Base-by-base conservation (phyloP, 2,329 filamentous ascomycete species). In the Orbilia quercus region DNA sequence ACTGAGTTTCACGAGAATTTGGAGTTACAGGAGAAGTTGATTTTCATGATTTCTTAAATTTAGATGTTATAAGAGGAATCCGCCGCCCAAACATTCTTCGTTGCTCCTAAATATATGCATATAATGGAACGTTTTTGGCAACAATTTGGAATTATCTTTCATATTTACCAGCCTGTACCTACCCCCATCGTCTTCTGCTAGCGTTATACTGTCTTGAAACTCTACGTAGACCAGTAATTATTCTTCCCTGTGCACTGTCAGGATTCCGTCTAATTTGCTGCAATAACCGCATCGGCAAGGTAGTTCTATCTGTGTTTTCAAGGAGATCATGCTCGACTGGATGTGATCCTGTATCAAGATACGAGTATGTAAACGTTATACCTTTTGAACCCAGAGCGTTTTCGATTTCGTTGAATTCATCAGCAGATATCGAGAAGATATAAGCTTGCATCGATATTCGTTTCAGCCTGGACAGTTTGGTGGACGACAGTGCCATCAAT, bases 401-500 rank as follows among this genome's bases (percentile, higher is more conserved):
- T 20, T 42, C 9, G 18, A 64, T 54, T 2, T 11, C 16, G 9
- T n/a, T 64, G n/a, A 71, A 53, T 12, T 51, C 40, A 7, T 44
- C 18, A 1, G 42, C 12, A 7, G 34, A 11, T 12, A 71, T 58
- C 6, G 59, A 40, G 18, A 64, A 58, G 2, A 64, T 6, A 23
- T 64, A 71, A 9, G 51, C 58, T 7, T 64, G 50, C 66, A 71
- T 71, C 7, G 50, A 44, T 20, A 71, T 51, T 9, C 7, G 25
- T 14, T 38, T 58, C 16, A 71, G 14, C 2, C 59, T 55, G 7
- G 66, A 58, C 16, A 71, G 36, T 2, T 50, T 20, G 38, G 42
- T 28, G 7, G 66, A 47, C 1, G 54, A 64, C 9, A 71, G 23
- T 20, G 23, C 59, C 14, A 31, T 47, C 7, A 71, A 22, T 1